phyloP scores from a whole-genome alignment of 768 basidiomycete genomes.

The Psilocybe azurescens region DNA sequence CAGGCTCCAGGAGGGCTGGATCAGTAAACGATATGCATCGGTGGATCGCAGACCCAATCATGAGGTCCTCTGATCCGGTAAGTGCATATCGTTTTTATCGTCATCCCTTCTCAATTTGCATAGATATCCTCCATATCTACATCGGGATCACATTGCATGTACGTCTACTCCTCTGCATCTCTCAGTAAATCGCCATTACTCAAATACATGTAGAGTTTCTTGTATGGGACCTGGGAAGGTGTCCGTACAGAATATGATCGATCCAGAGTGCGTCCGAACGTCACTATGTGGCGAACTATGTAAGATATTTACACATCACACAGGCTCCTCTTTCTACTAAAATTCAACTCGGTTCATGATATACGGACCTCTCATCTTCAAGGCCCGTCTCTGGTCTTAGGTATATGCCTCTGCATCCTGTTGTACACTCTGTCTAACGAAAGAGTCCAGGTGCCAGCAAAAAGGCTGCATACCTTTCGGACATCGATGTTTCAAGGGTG shows the following conservation, averaged over 20 bases:
- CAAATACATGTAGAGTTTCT: constrained; percentile 47
- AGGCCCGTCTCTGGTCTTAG: constrained; percentile 55
- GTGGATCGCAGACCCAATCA: constrained; percentile 50
- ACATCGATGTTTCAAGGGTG: constrained; percentile 46
- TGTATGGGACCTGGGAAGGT: constrained; percentile 61
- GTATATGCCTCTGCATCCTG: constrained; percentile 34
- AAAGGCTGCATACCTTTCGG: constrained; percentile 55
- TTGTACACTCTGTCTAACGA: neutral
- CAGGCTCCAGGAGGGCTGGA: constrained; percentile 6
- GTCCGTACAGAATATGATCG: constrained; percentile 48
- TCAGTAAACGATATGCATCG: constrained; percentile 26
- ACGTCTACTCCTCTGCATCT: constrained; percentile 26
- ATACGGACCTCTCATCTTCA: constrained; percentile 61
- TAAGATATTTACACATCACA: constrained; percentile 14
- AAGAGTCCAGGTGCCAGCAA: constrained; percentile 51
- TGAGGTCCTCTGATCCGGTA: constrained; percentile 45
- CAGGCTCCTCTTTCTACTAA: constrained; percentile 42
- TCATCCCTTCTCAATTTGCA: neutral
- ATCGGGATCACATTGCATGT: constrained; percentile 56
- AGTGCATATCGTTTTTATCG: neutral
- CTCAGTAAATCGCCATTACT: constrained; percentile 8
- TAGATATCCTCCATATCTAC: constrained; percentile 59
- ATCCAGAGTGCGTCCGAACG: constrained; percentile 41
- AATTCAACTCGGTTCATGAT: constrained; percentile 50
- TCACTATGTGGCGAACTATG: neutral